Base-by-base conservation (phyloP, 768 basidiomycete genomes). In the Cubamyces sp. region DNA sequence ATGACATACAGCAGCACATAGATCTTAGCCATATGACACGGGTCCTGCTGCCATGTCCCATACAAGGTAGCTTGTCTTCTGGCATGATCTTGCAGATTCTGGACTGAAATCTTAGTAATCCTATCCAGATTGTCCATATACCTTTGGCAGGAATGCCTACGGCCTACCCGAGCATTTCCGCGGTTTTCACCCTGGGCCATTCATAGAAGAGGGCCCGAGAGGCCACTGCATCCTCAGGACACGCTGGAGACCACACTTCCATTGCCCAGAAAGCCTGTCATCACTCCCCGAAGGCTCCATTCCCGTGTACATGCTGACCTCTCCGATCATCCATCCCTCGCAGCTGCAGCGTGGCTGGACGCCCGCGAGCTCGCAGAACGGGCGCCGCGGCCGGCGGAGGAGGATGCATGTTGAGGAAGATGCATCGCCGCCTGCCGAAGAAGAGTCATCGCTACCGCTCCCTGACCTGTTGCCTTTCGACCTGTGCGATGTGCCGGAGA, bases 331-430 rank as follows among this genome's bases (percentile, higher is more conserved):
- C 6, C 41, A 1, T 3, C 41, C 49, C 23, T 28, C 26, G 3
- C 57, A 19, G 14, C 37, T 30, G 34, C 49, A n/a, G 6, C 45
- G n/a, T 11, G 21, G 50, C 3, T 19, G 18, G 42, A 26, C 43
- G 14, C 47, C 59, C 14, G 39, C 49, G 1, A 18, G 26, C 12
- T 51, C 48, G 14, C 50, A 53, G 19, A 25, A 25, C 5, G 55
- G 28, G 21, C 51, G 51, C n/a, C 28, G 26, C 19, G 23, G 21
- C 9, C 48, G 66, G 58, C 74, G 77, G 76, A 73, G 68, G 43
- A 65, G 71, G 43, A 54, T 76, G 61, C 51, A 68, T 12, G 68
- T 64, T 11, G 73, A 66, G 30, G 73, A 49, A 23, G 48, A 49
- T 23, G 15, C 14, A n/a, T n/a, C n/a, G 25, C 69, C 28, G 60